phyloP scores from a whole-genome alignment of 306 rosid species.

The Malus sieversii region DNA sequence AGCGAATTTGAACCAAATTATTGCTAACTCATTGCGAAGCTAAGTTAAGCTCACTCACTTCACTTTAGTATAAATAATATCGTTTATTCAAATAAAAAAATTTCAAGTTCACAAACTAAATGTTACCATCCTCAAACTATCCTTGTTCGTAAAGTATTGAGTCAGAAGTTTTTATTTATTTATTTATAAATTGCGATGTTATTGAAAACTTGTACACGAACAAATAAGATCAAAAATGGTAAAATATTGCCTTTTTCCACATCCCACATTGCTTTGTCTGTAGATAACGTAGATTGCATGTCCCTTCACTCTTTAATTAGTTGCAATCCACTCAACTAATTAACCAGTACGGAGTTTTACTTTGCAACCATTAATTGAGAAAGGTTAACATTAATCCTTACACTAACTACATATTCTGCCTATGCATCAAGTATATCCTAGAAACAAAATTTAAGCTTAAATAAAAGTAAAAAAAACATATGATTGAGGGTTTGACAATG shows the following conservation, averaged over 20 bases:
- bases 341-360: not conserved
- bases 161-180: too few relatives aligned
- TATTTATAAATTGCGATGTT: not conserved
- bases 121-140: not conserved
- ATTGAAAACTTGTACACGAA: not conserved
- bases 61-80: too few relatives aligned
- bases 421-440: not conserved
- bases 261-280: conserved; percentile 47
- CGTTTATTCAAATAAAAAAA: too few relatives aligned
- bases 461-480: conserved; percentile 14
- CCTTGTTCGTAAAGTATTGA: not conserved
- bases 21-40: too few relatives aligned
- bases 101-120: not conserved
- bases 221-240: not conserved
- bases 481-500: conserved; percentile 47
- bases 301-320: conserved; percentile 55
- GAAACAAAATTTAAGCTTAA: conserved; percentile 15
- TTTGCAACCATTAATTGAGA: not conserved
- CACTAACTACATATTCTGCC: not conserved
- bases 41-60: too few relatives aligned
- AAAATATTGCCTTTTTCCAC: not conserved
- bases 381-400: not conserved
- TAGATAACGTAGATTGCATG: conserved; percentile 55
- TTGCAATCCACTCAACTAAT: conserved; percentile 59
- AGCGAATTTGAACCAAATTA: too few relatives aligned